Evolutionary conservation across 2,329 filamentous ascomycete genomes (phyloP), one percentile per base, ranked within the genome.

Genomic region (Fusarium coicis): DNA sequence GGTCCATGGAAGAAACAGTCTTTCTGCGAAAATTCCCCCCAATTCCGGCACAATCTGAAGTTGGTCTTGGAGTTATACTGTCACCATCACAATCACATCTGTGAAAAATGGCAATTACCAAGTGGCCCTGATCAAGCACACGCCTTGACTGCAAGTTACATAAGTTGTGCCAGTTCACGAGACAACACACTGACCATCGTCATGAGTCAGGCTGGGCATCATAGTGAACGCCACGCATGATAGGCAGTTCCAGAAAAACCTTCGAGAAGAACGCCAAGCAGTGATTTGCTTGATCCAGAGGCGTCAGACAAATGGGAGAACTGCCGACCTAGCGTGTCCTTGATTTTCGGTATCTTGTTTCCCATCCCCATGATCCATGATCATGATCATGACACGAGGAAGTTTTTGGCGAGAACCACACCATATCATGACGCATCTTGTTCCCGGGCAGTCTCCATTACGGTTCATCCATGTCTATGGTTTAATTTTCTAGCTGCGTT

Each of bases 201-300:
- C 39, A 70, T 55, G 60, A 74, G 60, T 69, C 68, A 73, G 63
- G 64, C 19, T 39, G 15, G 36, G 19, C 37, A 52, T 66, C 50
- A 62, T 23, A 44, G 62, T 58, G 57, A 42, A 61, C 60, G 54
- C 74, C 62, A 73, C 49, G 66, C 46, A 34, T 56, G 52, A 65
- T 64, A 61, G 53, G 66, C 21, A n/a, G 43, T 60, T 54, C 53
- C 42, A 69, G 73, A 58, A 55, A 73, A 70, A 40, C 59, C 61
- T 73, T 76, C 68, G 55, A 77, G 71, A 77, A 74, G 53, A 30
- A 47, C 44, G 44, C 63, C 32, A 56, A 59, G 58, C 58, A 60
- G 47, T 50, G 50, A 64, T 70, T 64, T 68, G 18, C 40, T 54
- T 68, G 63, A 68, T 61, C 60, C 50, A 52, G 47, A 58, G 43